These are phyloP conservation scores for Solanum arcanum DNA, from an alignment of 257 asterid species.

Conservation along the genomic window DNA sequence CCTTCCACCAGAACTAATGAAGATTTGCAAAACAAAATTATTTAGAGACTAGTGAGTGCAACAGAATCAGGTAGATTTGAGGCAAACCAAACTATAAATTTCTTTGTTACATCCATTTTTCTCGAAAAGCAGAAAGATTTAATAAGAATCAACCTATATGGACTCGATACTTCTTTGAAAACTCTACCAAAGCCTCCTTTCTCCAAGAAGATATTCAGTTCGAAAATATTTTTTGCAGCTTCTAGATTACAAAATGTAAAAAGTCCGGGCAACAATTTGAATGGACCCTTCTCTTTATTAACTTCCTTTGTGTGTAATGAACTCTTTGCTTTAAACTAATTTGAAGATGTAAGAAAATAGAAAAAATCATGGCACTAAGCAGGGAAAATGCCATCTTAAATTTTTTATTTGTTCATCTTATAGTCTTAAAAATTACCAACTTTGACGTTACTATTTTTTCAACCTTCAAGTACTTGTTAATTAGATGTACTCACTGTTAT, in stretches of 20 bases:
- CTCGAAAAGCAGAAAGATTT: no score
- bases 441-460: neutral
- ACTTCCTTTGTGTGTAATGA: constrained; percentile 11
- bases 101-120: no score
- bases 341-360: no score
- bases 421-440: neutral
- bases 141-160: no score
- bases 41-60: neutral
- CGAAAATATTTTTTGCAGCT: constrained; percentile 52
- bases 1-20: neutral
- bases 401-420: neutral
- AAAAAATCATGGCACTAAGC: no score
- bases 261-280: constrained; percentile 70
- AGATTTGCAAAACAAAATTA: neutral
- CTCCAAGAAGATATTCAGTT: no score
- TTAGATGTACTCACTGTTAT: neutral
- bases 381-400: no score
- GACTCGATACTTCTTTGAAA: no score
- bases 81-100: no score
- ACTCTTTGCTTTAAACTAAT: neutral
- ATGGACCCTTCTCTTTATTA: constrained; percentile 37
- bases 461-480: neutral
- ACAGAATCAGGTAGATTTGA: no score
- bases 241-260: constrained; percentile 64
- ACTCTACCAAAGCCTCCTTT: no score